phyloP scores from a whole-genome alignment of 805 yeast species.

The Pichia scutulata region DNA sequence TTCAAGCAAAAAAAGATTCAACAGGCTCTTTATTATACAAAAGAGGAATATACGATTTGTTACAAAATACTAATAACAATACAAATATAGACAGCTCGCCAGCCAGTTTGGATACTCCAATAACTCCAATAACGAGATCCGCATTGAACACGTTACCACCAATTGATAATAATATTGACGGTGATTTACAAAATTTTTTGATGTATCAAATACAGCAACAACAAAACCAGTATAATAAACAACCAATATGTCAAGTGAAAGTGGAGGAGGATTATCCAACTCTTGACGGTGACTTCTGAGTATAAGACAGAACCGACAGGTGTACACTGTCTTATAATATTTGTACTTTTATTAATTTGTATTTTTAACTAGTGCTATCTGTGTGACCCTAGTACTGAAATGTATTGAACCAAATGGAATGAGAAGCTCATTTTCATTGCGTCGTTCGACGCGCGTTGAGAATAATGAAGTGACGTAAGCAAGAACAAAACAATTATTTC shows the following conservation, averaged over 20 bases:
- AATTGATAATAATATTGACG: not conserved
- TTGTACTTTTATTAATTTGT: not conserved
- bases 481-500: too few relatives aligned
- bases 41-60: not conserved
- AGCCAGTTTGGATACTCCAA: not conserved
- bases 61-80: not conserved
- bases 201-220: not conserved
- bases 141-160: not conserved
- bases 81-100: not conserved
- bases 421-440: too few relatives aligned
- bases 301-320: not conserved
- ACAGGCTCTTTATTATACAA: not conserved
- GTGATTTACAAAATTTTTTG: not conserved
- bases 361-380: not conserved
- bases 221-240: not conserved
- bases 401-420: too few relatives aligned
- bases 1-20: not conserved
- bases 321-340: not conserved
- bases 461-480: too few relatives aligned
- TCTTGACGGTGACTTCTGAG: slow-evolving; percentile 11
- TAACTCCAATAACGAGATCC: not conserved
- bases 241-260: not conserved
- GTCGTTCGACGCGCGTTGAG: not conserved
- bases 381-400: too few relatives aligned
- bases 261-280: slow-evolving; percentile 14